Conservation (phyloP, 2,329 filamentous ascomycete species). For the Colletotrichum sp. region DNA sequence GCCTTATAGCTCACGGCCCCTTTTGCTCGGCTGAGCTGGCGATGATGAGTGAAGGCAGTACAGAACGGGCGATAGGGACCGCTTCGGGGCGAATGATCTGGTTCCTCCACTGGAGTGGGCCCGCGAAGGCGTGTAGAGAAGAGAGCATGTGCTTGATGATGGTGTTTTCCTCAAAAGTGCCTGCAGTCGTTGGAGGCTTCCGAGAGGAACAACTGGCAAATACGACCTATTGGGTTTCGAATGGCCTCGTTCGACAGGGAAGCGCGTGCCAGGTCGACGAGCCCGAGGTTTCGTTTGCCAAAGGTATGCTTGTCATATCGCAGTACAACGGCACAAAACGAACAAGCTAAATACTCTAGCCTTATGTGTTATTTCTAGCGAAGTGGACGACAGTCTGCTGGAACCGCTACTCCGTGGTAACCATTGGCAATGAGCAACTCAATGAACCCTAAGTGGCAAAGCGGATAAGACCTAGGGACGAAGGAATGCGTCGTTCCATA, state of each 20-base stretch:
- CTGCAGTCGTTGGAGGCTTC: background rate
- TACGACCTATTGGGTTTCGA: no score
- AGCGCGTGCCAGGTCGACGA: background rate
- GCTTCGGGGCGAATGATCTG: background rate
- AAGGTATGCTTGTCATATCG: background rate
- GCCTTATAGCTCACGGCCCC: background rate
- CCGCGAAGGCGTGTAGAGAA: background rate
- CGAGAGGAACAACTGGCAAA: background rate
- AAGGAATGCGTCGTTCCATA: no score
- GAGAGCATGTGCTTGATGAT: background rate
- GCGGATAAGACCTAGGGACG: no score
- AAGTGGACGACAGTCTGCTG: background rate
- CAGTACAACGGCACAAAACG: no score
- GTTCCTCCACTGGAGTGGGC: background rate
- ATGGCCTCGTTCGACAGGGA: background rate
- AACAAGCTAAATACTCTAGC: background rate
- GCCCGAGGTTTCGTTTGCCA: background rate
- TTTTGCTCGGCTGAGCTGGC: background rate
- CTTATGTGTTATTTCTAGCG: background rate
- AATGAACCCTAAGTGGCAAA: no score
- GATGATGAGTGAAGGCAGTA: background rate
- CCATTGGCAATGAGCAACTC: no score
- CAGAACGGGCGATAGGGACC: background rate
- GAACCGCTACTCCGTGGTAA: no score
- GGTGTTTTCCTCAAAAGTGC: background rate